These are phyloP conservation scores for Aspergillus awamori DNA, from an alignment of 2,329 filamentous ascomycete genomes.

Conservation along the genomic window DNA sequence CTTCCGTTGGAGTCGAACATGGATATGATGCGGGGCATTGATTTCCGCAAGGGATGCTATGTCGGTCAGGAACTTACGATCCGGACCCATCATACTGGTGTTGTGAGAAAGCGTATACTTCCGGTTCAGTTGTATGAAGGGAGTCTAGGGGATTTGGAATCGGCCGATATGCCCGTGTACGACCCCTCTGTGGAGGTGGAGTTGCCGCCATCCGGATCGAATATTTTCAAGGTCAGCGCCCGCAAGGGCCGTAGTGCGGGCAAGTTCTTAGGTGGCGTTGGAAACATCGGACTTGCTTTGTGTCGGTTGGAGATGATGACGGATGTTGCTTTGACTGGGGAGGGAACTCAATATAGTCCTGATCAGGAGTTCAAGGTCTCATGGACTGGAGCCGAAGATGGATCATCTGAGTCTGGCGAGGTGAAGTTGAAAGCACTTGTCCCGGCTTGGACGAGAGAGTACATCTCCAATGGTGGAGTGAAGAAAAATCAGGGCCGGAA, in stretches of 20 bases:
- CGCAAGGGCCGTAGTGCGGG: conserved; percentile 70
- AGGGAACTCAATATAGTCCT: conserved; percentile 62
- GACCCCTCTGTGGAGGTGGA: conserved; percentile 29
- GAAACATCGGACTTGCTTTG: conserved; percentile 83
- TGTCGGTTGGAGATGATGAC: conserved; percentile 93
- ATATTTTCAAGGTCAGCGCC: conserved; percentile 56
- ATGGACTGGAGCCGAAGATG: conserved; percentile 51
- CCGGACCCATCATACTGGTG: conserved; percentile 88
- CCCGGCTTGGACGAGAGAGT: conserved; percentile 69
- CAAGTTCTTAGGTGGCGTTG: conserved; percentile 76
- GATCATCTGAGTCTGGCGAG: conserved; percentile 42
- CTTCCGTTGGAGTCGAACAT: conserved; percentile 89
- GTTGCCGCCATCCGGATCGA: conserved; percentile 46
- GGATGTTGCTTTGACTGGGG: conserved; percentile 70
- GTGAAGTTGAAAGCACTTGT: conserved; percentile 77
- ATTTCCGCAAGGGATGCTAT: conserved; percentile 96
- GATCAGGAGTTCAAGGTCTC: conserved; percentile 65
- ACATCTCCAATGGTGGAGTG: conserved; percentile 43
- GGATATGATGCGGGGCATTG: conserved; percentile 80
- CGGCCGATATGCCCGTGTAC: conserved; percentile 54
- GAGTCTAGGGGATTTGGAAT: conserved; percentile 42
- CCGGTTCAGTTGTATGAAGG: conserved; percentile 73
- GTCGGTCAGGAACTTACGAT: conserved; percentile 96
- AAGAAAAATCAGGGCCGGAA: conserved; percentile 35
- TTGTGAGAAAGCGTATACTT: conserved; percentile 86